Percentiles rank a stretch among this genome's conserved stretches.
Conservation (phyloP, 805 yeast species). For the Ogataea salicorniae region DNA sequence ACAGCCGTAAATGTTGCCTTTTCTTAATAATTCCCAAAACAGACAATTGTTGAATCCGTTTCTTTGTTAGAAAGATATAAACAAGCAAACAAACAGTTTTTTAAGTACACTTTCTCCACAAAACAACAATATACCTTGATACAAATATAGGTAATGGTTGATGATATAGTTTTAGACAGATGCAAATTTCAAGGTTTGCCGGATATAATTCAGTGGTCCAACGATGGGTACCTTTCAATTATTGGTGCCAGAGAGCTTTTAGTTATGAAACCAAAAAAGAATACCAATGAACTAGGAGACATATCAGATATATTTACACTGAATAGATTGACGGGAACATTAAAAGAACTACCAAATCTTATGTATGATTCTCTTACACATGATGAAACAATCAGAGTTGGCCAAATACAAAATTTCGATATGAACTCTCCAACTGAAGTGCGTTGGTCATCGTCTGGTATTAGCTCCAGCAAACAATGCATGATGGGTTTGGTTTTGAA, state of each 20-base stretch:
- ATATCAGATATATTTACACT: not conserved
- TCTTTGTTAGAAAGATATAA: too few relatives aligned
- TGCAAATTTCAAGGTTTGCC: not conserved
- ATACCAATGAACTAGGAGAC: not conserved
- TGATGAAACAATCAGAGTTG: slow-evolving; percentile 15
- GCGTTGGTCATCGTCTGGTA: slow-evolving; percentile 20
- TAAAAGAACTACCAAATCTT: slow-evolving; percentile 11
- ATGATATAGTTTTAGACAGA: too few relatives aligned
- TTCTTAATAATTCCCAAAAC: too few relatives aligned
- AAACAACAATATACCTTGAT: too few relatives aligned
- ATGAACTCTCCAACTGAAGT: slow-evolving; percentile 11
- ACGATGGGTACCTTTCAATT: not conserved
- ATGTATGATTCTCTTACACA: slow-evolving; percentile 8
- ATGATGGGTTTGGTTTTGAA: slow-evolving; percentile 17
- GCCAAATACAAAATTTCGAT: slow-evolving; percentile 13
- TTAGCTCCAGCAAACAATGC: slow-evolving; percentile 9
- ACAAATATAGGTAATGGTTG: too few relatives aligned
- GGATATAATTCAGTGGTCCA: not conserved
- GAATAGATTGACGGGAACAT: not conserved
- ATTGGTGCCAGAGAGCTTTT: not conserved
- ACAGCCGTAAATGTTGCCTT: too few relatives aligned
- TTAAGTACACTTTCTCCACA: too few relatives aligned
- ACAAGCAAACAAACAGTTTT: too few relatives aligned
- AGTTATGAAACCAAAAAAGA: not conserved
- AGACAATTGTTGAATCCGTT: too few relatives aligned